Conservation (phyloP, 139 green algal genomes). For the Chlorella sp. region DNA sequence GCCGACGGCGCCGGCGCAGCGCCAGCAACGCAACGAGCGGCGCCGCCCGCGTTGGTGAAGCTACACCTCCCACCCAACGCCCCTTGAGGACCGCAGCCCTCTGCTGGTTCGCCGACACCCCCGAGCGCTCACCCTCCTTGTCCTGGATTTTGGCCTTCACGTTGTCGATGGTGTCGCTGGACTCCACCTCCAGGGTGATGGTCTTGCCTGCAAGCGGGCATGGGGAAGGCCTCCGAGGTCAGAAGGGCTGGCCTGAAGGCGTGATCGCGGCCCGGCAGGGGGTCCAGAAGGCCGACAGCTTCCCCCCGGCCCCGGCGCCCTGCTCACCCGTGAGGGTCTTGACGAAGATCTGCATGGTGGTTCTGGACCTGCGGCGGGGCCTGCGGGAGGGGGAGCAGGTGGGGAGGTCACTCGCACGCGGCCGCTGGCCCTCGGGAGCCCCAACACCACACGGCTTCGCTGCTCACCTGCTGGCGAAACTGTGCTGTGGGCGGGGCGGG, state of each 20-base stretch:
- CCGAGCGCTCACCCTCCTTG: slow-evolving; percentile 80
- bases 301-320: slow-evolving; percentile 90
- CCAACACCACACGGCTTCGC: not conserved
- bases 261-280: too few relatives aligned
- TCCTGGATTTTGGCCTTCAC: slow-evolving; percentile 93
- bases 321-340: slow-evolving; percentile 84
- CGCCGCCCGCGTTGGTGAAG: not conserved
- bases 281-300: slow-evolving; percentile 65
- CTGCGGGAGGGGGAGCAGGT: not conserved
- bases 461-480: not conserved
- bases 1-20: too few relatives aligned
- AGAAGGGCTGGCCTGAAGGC: not conserved
- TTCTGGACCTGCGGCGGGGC: not conserved
- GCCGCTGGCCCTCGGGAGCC: not conserved
- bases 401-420: not conserved
- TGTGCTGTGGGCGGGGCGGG: too few relatives aligned
- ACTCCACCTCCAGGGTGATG: slow-evolving; percentile 92
- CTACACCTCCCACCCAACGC: not conserved
- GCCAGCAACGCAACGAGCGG: not conserved
- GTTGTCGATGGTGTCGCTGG: slow-evolving; percentile 86
- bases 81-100: not conserved
- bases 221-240: not conserved
- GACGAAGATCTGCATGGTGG: slow-evolving; percentile 82
- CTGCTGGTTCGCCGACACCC: not conserved
- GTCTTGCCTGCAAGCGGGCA: slow-evolving; percentile 58